Base-by-base conservation (phyloP, 2,329 filamentous ascomycete genomes). In the Aspergillus amoenus region DNA sequence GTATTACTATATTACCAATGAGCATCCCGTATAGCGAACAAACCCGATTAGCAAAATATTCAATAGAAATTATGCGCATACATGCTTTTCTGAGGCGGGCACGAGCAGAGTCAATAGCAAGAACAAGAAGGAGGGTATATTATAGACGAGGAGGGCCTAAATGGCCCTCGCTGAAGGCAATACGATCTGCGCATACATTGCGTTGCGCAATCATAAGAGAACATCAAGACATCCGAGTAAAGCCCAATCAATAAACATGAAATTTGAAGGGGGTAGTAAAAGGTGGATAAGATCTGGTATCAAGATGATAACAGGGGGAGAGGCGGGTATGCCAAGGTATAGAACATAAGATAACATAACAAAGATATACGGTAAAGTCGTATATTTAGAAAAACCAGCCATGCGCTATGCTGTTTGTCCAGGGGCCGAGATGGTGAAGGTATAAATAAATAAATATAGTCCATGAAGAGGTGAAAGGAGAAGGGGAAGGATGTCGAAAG, bases 391-490 rank as follows among this genome's bases (percentile, higher is more conserved):
- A 21, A 37, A 32, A 30, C 30, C 42, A 60, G 42, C 52, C 52
- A 46, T 40, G 46, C 55, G 55, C 39, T n/a, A 55, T 32, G 48
- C 30, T 55, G 45, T 58, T 45, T 56, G 46, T 51, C 22, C 57
- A 41, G 37, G 18, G 18, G 47, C 55, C 55, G 57, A 58, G 55
- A 27, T 52, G 34, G 46, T 40, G 56, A 52, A 55, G 52, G 27
- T 52, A 54, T 37, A 50, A 56, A 53, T 17, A 56, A 60, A 63
- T 40, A 46, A 63, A 55, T 64, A 66, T 56, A 60, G 65, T 66
- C 51, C 55, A 65, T 61, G 61, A 62, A 61, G 13, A 40, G n/a
- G 22, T 17, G 42, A 22, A 18, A 11, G 24, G 17, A 32, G 42
- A 32, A 47, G 43, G 44, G 30, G 47, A 53, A 47, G 39, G 37